Evolutionary conservation across 208 protist species (phyloP), one percentile per base, ranked within the genome.

Genomic region (Acanthamoeba triangularis): DNA sequence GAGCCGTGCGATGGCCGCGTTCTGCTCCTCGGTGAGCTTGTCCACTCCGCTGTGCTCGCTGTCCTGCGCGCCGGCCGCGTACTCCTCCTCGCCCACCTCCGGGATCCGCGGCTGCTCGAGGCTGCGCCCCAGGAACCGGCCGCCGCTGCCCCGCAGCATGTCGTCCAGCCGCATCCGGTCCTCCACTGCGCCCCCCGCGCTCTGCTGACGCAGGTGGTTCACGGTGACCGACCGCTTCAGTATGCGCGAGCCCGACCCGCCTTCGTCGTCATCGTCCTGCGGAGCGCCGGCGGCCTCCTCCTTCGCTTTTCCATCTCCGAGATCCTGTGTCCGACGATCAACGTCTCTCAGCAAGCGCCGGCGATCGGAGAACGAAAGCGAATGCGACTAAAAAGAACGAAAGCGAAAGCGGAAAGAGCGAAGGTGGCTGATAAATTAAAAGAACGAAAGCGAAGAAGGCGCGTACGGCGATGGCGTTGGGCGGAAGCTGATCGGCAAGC

Each of bases 131-230:
- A 72, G 10, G 13, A 72, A 37, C 10, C 63, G 4, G 63, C 63
- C 18, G n/a, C 63, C 63, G 63, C 63, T 72, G n/a, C 63, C 63
- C 10, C 63, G 63, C 63, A 82, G 0, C 0, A 54, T 49, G 74
- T 82, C 41, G 74, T 82, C 74, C 37, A 52, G 20, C 7, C 74
- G 74, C 37, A 41, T 49, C 41, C 37, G 25, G 74, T 49, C 74
- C 3, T 41, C 11, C 7, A 8, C 41, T 0, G 8, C 3, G 11
- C 74, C 74, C 3, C 41, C 20, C 23, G 35, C 74, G 74, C 25
- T 82, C 74, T 82, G 74, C 30, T 72, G 63, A n/a, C 74, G 74
- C 74, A 82, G 10, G 74, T 54, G 74, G 74, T 82, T 82, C 74
- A 82, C 74, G 35, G 74, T 82, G 28, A 82, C 74, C 16, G 74